Percentiles rank a stretch among this genome's conserved stretches.
phyloP scores from a whole-genome alignment of 768 basidiomycete species.

The Phaeotremella fagi region DNA sequence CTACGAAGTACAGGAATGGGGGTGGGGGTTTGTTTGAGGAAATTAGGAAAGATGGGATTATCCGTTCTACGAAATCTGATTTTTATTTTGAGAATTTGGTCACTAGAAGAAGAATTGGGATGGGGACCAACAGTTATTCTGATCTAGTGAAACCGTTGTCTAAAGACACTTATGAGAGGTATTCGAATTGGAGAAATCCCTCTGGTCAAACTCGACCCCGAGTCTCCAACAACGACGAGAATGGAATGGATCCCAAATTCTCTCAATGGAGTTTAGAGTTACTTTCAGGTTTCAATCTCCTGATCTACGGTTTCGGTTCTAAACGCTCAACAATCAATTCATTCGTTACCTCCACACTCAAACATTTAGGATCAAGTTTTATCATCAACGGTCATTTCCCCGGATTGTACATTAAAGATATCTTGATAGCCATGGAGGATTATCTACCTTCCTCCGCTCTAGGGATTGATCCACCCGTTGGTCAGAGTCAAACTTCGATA shows the following conservation, averaged over 20 bases:
- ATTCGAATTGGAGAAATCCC: constrained; percentile 11
- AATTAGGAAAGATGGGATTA: constrained; percentile 36
- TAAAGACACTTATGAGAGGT: constrained; percentile 30
- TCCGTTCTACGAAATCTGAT: constrained; percentile 71
- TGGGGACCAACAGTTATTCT: constrained; percentile 76
- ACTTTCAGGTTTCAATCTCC: constrained; percentile 74
- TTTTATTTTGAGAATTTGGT: constrained; percentile 72
- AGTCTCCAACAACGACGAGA: constrained; percentile 27
- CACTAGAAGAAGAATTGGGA: constrained; percentile 55
- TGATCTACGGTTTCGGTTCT: constrained; percentile 85
- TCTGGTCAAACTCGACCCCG: constrained; percentile 1
- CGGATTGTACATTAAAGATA: constrained; percentile 61
- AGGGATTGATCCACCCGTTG: neutral
- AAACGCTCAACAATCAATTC: constrained; percentile 72
- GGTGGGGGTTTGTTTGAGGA: neutral
- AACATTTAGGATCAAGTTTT: constrained; percentile 64
- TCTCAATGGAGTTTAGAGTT: constrained; percentile 67
- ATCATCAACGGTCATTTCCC: constrained; percentile 75
- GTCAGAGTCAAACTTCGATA: neutral
- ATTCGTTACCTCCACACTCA: constrained; percentile 61
- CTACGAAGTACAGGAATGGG: neutral
- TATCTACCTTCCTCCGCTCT: constrained; percentile 44
- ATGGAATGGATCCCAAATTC: constrained; percentile 43
- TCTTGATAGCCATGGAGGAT: constrained; percentile 50
- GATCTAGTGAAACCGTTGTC: constrained; percentile 63